Evolutionary conservation across 345 rosid species (phyloP).

Genomic region (Acer yangbiense): DNA sequence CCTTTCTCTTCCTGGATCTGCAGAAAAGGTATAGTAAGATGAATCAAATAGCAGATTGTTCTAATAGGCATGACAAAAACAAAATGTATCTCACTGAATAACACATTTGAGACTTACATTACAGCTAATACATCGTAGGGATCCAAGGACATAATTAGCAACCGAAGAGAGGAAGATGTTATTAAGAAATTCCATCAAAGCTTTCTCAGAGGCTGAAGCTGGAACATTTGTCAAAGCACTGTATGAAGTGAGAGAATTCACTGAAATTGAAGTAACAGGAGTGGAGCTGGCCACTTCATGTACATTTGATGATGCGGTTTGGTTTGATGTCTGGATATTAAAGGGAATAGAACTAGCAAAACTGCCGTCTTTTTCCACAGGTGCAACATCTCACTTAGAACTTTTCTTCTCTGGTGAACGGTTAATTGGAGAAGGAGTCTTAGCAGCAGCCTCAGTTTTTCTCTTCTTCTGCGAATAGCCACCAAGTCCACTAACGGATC

Average conservation of each 20-base stretch:
- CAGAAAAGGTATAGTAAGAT: conserved; percentile 25
- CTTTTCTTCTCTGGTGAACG: conserved; percentile 68
- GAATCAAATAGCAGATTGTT: conserved; percentile 15
- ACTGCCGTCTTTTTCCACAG: conserved; percentile 36
- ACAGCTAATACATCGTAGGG: conserved; percentile 86
- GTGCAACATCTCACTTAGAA: conserved; percentile 83
- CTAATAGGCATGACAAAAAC: conserved; percentile 23
- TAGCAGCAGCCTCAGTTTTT: conserved; percentile 58
- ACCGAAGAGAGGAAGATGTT: conserved; percentile 68
- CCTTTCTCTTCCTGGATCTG: conserved; percentile 81
- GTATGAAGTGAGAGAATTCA: conserved; percentile 44
- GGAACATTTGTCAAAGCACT: conserved; percentile 56
- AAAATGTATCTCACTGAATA: conserved; percentile 15
- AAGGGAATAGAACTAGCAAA: conserved; percentile 42
- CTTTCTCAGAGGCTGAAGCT: conserved; percentile 74
- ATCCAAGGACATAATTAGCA: conserved; percentile 60
- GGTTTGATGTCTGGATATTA: conserved; percentile 42
- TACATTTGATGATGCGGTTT: conserved; percentile 39
- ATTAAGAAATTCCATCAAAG: conserved; percentile 66
- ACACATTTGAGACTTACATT: conserved; percentile 58
- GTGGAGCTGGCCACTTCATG: conserved; percentile 43
- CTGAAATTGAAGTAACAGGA: conserved; percentile 36
- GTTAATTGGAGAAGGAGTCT: conserved; percentile 70
- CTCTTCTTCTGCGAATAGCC: conserved; percentile 95
- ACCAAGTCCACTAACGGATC: conserved; percentile 74